Evolutionary conservation across 805 yeast genomes (phyloP), one percentile per base, ranked within the genome.

Genomic region (Kazachstania psychrophila): DNA sequence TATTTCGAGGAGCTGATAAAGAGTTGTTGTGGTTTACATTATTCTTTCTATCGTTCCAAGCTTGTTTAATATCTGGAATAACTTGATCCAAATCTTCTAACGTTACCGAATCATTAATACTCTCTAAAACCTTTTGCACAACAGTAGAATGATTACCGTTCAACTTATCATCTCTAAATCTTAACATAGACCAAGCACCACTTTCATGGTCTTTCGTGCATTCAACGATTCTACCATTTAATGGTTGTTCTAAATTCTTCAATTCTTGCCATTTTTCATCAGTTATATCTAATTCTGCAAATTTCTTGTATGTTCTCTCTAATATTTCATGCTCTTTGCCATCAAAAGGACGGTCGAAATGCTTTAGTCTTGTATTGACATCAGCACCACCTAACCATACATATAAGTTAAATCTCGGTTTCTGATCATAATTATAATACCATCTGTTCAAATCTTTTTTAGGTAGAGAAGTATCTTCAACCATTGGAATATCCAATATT

Each of bases 111-210:
- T 89, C 97, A 43, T 77, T 75, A 28, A 92, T 92, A 53, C 94
- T 80, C 44, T 77, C 75, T 31, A 89, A 61, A 23, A 92, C 87
- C 53, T 82, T 89, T 42, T 76, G 76, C 5, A 88, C 95, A 17
- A 84, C 87, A 10, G 77, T 66, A 12, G 77, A 60, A 58, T 86
- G 95, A 58, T 92, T 92, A 7, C 94, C 97, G 52, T 83, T 79
- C 13, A 72, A 60, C 54, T 92, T 92, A 60, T 92, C 99, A 62
- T 92, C 95, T 55, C 99, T 71, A 59, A 89, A 92, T 42, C 99
- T 69, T 39, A 89, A 58, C 65, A 84, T 69, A 41, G 75, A 75
- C 98, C 98, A 92, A 31, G 70, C 72, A 3, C 80, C 79, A 15
- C 61, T 61, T 32, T 70, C 69, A 17, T 65, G 63, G 42, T 77